Conservation (phyloP, 192 early-diverging fungal genomes). For the Pilobolus umbonatus region DNA sequence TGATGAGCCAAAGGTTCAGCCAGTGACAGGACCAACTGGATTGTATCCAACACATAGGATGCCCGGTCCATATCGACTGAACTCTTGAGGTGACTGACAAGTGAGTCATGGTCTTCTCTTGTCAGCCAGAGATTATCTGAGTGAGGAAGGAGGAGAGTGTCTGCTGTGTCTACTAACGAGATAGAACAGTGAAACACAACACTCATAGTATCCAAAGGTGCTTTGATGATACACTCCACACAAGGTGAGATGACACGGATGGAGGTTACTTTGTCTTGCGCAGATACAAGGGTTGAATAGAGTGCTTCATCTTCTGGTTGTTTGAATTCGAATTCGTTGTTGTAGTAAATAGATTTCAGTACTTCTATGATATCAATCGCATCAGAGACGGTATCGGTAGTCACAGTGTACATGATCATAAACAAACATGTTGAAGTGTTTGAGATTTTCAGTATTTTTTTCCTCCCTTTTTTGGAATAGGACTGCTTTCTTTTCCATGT, state of each 20-base stretch:
- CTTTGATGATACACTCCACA: constrained; percentile 7
- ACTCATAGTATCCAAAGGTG: not conserved
- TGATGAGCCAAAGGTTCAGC: constrained; percentile 4
- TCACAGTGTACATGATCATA: not conserved
- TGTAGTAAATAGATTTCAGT: constrained; percentile 23
- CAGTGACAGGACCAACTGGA: not conserved
- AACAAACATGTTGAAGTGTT: too few relatives aligned
- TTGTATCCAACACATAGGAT: not conserved
- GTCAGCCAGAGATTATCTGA: constrained; percentile 5
- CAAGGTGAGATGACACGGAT: not conserved
- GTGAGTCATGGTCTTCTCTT: not conserved
- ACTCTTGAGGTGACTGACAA: not conserved
- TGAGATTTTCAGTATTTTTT: too few relatives aligned
- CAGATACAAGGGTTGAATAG: not conserved
- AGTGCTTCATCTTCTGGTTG: not conserved
- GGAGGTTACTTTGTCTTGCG: not conserved
- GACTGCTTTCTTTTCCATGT: too few relatives aligned
- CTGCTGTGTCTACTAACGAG: not conserved
- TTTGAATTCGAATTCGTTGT: constrained; percentile 18
- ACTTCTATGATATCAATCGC: constrained; percentile 11
- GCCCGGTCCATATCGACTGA: not conserved
- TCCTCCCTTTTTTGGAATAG: too few relatives aligned
- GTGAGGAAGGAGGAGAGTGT: constrained; percentile 1
- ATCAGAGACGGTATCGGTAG: constrained; percentile 1
- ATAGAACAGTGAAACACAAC: not conserved